These are phyloP conservation scores for Balakata baccata DNA, from an alignment of 345 rosid genomes.

Conservation along the genomic window DNA sequence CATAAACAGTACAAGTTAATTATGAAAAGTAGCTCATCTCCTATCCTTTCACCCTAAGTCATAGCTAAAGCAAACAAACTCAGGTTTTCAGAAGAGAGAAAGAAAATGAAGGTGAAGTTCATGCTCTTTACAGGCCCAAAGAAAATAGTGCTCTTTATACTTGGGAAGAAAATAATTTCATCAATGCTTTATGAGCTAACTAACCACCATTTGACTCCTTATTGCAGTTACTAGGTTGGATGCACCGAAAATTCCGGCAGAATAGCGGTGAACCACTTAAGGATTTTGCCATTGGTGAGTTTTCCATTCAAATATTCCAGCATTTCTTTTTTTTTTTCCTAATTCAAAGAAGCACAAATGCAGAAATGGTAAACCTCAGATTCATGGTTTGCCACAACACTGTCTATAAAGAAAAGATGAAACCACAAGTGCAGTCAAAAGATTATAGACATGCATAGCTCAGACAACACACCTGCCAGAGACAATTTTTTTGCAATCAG, in stretches of 20 bases:
- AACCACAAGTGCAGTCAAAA: not conserved
- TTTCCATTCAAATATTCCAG: not conserved
- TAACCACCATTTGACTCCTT: conserved; percentile 13
- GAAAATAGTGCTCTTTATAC: conserved; percentile 1
- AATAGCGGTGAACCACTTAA: conserved; percentile 50
- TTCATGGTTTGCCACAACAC: not conserved
- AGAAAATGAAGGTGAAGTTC: conserved; percentile 53
- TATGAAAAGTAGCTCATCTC: conserved; percentile 26
- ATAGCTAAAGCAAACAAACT: conserved; percentile 22
- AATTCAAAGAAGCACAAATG: not conserved
- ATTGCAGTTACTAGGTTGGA: conserved; percentile 77
- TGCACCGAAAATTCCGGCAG: conserved; percentile 79
- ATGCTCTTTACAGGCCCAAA: not conserved
- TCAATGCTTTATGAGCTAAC: conserved; percentile 12
- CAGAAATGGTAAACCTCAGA: not conserved
- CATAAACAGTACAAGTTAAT: conserved; percentile 20
- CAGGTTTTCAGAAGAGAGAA: conserved; percentile 20
- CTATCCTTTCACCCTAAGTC: conserved; percentile 8
- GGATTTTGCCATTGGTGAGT: conserved; percentile 60
- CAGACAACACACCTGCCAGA: not conserved
- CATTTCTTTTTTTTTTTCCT: not conserved
- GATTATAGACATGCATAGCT: conserved; percentile 6
- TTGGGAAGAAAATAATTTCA: not conserved
- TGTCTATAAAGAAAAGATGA: not conserved
- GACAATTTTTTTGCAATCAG: not conserved